Evolutionary conservation across 2,329 filamentous ascomycete genomes (phyloP).

Genomic region (Pseudopyrenochaeta lycopersici): DNA sequence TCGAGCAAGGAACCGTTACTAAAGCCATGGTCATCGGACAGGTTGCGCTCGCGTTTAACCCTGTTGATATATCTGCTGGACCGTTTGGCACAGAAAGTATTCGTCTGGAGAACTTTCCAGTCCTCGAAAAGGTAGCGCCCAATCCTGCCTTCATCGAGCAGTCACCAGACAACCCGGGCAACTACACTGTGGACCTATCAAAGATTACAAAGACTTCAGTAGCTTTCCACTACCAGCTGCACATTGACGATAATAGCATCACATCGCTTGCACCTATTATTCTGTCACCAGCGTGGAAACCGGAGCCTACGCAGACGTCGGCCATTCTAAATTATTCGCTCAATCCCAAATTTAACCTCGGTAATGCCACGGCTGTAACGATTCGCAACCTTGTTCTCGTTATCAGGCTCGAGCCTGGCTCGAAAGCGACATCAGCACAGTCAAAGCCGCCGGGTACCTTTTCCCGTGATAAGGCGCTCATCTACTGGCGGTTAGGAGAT

Average conservation of each 20-base stretch:
- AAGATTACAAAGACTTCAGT: constrained; percentile 77
- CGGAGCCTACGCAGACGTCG: constrained; percentile 84
- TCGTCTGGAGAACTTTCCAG: constrained; percentile 84
- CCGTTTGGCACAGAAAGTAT: constrained; percentile 68
- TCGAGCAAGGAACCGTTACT: constrained; percentile 76
- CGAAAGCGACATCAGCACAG: constrained; percentile 72
- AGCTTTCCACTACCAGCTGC: constrained; percentile 92
- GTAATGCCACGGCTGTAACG: constrained; percentile 58
- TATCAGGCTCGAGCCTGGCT: constrained; percentile 70
- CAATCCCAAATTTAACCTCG: constrained; percentile 71
- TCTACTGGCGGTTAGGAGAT: constrained; percentile 84
- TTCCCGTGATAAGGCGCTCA: constrained; percentile 75
- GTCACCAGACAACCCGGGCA: constrained; percentile 72
- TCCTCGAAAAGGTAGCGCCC: constrained; percentile 90
- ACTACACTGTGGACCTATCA: constrained; percentile 79
- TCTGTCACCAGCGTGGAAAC: constrained; percentile 81
- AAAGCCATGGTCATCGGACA: constrained; percentile 83
- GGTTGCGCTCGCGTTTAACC: constrained; percentile 85
- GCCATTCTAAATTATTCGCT: constrained; percentile 85
- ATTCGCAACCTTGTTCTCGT: constrained; percentile 80
- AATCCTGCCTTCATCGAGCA: constrained; percentile 91
- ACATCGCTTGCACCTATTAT: constrained; percentile 74
- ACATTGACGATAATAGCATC: constrained; percentile 66
- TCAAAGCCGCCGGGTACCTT: constrained; percentile 84
- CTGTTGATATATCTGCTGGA: constrained; percentile 55